Base-by-base conservation (phyloP, 1,284 basidiomycete species). In the Violaceomyces palustris region DNA sequence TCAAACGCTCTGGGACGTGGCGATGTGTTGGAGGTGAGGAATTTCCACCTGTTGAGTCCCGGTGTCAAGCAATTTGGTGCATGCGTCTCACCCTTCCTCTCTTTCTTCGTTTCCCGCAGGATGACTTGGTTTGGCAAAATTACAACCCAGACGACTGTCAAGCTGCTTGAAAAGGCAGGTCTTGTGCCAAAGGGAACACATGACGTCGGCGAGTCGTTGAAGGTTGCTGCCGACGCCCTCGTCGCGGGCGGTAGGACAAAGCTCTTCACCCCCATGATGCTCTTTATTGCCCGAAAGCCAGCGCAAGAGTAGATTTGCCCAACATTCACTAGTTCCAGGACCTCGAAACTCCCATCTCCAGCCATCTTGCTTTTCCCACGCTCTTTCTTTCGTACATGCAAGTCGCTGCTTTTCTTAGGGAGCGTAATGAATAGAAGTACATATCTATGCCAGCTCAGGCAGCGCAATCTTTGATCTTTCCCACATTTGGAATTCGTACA, bases 1-100 rank as follows among this genome's bases (percentile, higher is more conserved):
- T 8, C 93, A 98, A 78, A 96, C 92, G 4, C 67, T 83, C 21
- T 96, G 90, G 88, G 94, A 98, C 74, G 83, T n/a, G n/a, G n/a
- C n/a, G n/a, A n/a, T n/a, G 44, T 35, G 44, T 40, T 57, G 54
- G 54, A 26, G 54, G 38, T 39, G 38, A 39, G 38, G n/a, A 12
- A n/a, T n/a, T n/a, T n/a, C n/a, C n/a, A n/a, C n/a, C n/a, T n/a
- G n/a, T n/a, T n/a, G n/a, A n/a, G n/a, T n/a, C n/a, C n/a, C n/a
- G 15, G 14, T 8, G 23, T 10, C 12, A 26, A n/a, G 7, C 14
- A 33, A 17, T 19, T 44, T 35, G 14, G 3, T 42, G 14, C 21
- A 18, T 28, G 8, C 24, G 11, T 17, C 22, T 33, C 23, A 22
- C 42, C 26, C 30, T 35, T 18, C 1, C 30, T 85, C 60, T 77